Evolutionary conservation across 2,329 filamentous ascomycete species (phyloP), one percentile per base, ranked within the genome.

Genomic region (Aspergillus texensis): DNA sequence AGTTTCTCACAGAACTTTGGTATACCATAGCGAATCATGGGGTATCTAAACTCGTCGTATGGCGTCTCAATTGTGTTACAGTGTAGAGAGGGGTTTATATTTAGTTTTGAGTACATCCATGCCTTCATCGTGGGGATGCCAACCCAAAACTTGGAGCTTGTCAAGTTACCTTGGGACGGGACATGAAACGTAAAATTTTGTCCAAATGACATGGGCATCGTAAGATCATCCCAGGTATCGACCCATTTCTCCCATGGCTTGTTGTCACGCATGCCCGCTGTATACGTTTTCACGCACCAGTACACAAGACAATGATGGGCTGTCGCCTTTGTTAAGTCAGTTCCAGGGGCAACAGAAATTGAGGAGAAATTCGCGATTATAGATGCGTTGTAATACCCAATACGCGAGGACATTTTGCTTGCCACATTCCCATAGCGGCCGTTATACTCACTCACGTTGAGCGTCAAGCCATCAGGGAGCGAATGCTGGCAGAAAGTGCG

Each of bases 201-300:
- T 24, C 24, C 48, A 30, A 28, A 19, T 16, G 6, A 4, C 26
- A 52, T 32, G 24, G 48, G 28, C 14, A 28, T 28, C 26, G 9
- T 16, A 34, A 53, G 28, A 10, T 34, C 19, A 21, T 53, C 16
- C 28, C 30, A 53, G 16, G 50, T 34, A 34, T 53, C 50, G 16
- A 53, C n/a, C n/a, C 34, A 34, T 32, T 53, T 21, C 32, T n/a
- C 50, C 28, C 28, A 34, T 34, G 50, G 50, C 4, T n/a, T 53
- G 28, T 53, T 53, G 6, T 21, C 34, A 19, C 21, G 26, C 28
- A 34, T 34, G 16, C 50, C 28, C 1, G 50, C 50, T 53, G 14
- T 53, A 14, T 32, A 53, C n/a, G 50, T 53, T n/a, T 53, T 53
- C 19, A 53, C 50, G 21, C 50, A 53, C 26, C 50, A 53, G 30